phyloP scores from a whole-genome alignment of 805 yeast species.

The Danielozyma ontarioensis region DNA sequence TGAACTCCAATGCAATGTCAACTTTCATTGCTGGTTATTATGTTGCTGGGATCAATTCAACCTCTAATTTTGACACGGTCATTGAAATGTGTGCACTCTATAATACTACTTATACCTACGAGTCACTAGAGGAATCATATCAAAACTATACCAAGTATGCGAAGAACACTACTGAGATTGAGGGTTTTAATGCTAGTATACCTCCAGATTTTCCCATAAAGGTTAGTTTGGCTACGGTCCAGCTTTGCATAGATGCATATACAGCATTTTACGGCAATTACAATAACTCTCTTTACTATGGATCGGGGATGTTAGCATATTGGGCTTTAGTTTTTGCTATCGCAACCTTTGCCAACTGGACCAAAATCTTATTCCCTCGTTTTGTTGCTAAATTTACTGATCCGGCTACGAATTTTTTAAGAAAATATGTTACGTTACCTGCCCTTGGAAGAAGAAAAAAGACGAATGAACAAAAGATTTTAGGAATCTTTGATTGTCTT shows the following conservation, averaged over 20 bases:
- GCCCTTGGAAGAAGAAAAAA: slow-evolving; percentile 15
- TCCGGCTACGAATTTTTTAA: slow-evolving; percentile 5
- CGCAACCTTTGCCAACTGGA: slow-evolving; percentile 10
- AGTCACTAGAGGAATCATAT: slow-evolving; percentile 11
- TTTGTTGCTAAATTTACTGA: slow-evolving; percentile 3
- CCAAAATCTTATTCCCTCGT: slow-evolving; percentile 6
- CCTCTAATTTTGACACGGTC: too few species aligned
- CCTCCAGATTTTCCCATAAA: slow-evolving; percentile 19
- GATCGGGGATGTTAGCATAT: slow-evolving; percentile 21
- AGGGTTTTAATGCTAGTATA: slow-evolving; percentile 15
- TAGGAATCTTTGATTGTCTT: slow-evolving; percentile 16
- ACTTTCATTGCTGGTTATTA: too few species aligned
- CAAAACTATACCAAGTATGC: slow-evolving; percentile 11
- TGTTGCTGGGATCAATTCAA: too few species aligned
- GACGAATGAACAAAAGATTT: slow-evolving; percentile 12
- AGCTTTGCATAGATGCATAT: slow-evolving; percentile 10
- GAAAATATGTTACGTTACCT: slow-evolving; percentile 15
- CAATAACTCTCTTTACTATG: slow-evolving; percentile 20
- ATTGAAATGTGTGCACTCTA: too few species aligned
- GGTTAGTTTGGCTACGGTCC: slow-evolving; percentile 9
- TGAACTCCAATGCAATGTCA: too few species aligned
- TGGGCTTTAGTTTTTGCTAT: slow-evolving; percentile 10
- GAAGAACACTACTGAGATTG: slow-evolving; percentile 11
- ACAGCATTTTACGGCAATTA: slow-evolving; percentile 17
- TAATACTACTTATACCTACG: slow-evolving; percentile 16